phyloP scores from a whole-genome alignment of 257 asterid species.

The Parsonsia alboflavescens region DNA sequence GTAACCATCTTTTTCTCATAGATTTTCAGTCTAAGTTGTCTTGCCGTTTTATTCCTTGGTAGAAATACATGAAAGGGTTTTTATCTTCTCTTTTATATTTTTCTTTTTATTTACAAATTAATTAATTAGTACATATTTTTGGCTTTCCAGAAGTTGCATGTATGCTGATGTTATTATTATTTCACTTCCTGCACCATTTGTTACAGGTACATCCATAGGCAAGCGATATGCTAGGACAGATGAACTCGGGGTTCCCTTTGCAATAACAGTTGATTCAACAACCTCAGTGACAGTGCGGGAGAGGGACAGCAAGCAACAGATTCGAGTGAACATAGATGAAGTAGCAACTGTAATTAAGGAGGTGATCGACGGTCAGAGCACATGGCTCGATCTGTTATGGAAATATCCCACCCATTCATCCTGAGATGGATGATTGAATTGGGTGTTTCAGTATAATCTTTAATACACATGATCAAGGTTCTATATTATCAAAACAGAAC shows the following conservation, averaged over 20 bases:
- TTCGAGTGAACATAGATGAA: constrained; percentile 65
- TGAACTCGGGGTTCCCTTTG: constrained; percentile 91
- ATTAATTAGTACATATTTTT: neutral
- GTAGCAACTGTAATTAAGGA: constrained; percentile 68
- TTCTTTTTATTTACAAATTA: too few species aligned
- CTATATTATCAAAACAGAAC: neutral
- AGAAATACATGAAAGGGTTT: neutral
- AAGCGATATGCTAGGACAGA: constrained; percentile 91
- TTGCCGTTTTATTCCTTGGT: neutral
- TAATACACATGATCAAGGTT: neutral
- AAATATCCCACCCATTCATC: constrained; percentile 68
- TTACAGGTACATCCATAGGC: constrained; percentile 75
- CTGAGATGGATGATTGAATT: neutral
- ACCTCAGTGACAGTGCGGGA: constrained; percentile 68
- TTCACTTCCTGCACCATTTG: neutral
- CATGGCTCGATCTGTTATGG: constrained; percentile 52
- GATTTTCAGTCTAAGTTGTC: neutral
- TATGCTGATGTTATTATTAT: neutral
- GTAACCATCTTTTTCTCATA: neutral
- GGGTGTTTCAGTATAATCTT: neutral
- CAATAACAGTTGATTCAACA: constrained; percentile 71
- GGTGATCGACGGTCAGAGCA: constrained; percentile 58
- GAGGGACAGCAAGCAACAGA: constrained; percentile 77
- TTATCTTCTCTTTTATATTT: too few species aligned
- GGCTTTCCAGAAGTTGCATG: neutral